A percentile compares a stretch with the other conserved stretches of the same genome.
Evolutionary conservation across 257 asterid genomes (phyloP).

Genomic region (Nicotiana otophora): DNA sequence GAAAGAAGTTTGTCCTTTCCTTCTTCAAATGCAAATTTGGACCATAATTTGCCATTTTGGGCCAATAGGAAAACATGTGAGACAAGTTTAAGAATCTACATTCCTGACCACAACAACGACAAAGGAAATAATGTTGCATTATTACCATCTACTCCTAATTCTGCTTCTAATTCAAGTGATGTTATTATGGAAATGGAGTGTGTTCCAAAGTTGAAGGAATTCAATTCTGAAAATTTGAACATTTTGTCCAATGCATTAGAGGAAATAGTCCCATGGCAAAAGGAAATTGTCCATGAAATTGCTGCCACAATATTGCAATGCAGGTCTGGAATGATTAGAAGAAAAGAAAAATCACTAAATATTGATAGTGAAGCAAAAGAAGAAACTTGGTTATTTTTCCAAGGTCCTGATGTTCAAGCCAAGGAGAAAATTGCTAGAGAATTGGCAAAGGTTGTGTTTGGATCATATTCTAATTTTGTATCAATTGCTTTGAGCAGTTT

Average conservation of each 20-base stretch:
- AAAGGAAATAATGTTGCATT: too few relatives aligned
- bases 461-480: slow-evolving; percentile 43
- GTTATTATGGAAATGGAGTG: background rate
- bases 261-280: slow-evolving; percentile 60
- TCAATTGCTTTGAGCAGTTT: slow-evolving; percentile 44
- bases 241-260: slow-evolving; percentile 57
- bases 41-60: slow-evolving; percentile 3
- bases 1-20: too few relatives aligned
- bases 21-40: too few relatives aligned
- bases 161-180: slow-evolving; percentile 8
- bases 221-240: slow-evolving; percentile 49
- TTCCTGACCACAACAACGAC: too few relatives aligned
- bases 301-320: slow-evolving; percentile 60
- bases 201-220: slow-evolving; percentile 11
- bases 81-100: background rate
- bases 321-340: slow-evolving; percentile 60
- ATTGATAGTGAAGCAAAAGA: slow-evolving; percentile 26
- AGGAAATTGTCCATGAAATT: slow-evolving; percentile 43
- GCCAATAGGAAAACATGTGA: slow-evolving; percentile 3
- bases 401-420: slow-evolving; percentile 47
- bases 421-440: slow-evolving; percentile 63
- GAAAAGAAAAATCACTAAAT: slow-evolving; percentile 15
- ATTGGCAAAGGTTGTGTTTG: slow-evolving; percentile 65
- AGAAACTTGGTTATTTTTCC: slow-evolving; percentile 73
- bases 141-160: background rate